phyloP scores from a whole-genome alignment of 2,329 filamentous ascomycete species.

The Apiospora rasikravindrae region DNA sequence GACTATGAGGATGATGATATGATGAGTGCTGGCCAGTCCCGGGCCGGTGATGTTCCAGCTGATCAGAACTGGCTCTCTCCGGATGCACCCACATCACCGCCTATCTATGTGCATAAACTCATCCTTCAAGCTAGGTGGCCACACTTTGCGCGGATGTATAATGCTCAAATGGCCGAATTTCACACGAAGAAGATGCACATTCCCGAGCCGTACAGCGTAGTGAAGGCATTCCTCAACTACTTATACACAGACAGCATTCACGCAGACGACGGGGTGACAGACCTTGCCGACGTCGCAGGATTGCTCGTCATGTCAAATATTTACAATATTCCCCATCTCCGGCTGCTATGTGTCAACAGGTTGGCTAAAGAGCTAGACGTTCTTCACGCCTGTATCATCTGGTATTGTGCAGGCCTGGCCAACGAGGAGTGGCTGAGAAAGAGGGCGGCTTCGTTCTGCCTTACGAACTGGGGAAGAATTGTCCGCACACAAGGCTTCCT shows the following conservation, averaged over 20 bases:
- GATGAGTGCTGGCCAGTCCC: slow-evolving; percentile 56
- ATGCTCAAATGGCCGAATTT: slow-evolving; percentile 95
- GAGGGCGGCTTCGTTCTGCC: slow-evolving; percentile 84
- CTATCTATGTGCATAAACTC: slow-evolving; percentile 93
- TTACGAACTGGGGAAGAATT: slow-evolving; percentile 93
- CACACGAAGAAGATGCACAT: slow-evolving; percentile 98
- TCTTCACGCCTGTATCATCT: slow-evolving; percentile 92
- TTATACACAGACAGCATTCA: slow-evolving; percentile 94
- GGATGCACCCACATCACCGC: slow-evolving; percentile 71
- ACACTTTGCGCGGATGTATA: slow-evolving; percentile 91
- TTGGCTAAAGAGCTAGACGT: slow-evolving; percentile 91
- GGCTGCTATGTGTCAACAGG: slow-evolving; percentile 88
- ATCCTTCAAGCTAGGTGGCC: slow-evolving; percentile 96
- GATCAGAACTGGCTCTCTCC: slow-evolving; percentile 64
- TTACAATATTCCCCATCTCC: slow-evolving; percentile 94
- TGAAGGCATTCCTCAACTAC: slow-evolving; percentile 94
- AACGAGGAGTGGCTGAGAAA: slow-evolving; percentile 93
- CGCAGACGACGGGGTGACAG: slow-evolving; percentile 73
- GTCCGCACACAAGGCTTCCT: slow-evolving; percentile 90
- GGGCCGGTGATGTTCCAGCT: slow-evolving; percentile 47
- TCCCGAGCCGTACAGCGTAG: slow-evolving; percentile 91
- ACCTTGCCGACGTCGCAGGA: slow-evolving; percentile 86
- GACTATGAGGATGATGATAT: slow-evolving; percentile 73
- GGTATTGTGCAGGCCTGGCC: slow-evolving; percentile 90
- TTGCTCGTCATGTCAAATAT: slow-evolving; percentile 97